Evolutionary conservation across 2,329 filamentous ascomycete genomes (phyloP).

Genomic region (Fusarium longipes): DNA sequence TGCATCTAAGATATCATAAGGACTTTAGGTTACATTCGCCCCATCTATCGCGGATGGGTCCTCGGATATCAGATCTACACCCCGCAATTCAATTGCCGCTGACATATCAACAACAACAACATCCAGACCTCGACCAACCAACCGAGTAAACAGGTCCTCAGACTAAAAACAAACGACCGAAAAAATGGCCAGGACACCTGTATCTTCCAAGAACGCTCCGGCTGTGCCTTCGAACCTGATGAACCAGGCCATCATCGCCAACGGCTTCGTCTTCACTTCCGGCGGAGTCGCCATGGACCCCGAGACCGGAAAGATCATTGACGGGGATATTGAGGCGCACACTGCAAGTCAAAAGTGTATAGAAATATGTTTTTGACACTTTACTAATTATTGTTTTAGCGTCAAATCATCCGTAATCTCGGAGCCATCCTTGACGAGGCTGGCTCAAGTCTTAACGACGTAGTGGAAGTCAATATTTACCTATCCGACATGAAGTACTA

Average conservation of each 20-base stretch:
- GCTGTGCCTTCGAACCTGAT: slow-evolving; percentile 33
- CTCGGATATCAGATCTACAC: slow-evolving; percentile 26
- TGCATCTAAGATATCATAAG: too few species aligned
- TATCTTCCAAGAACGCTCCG: slow-evolving; percentile 44
- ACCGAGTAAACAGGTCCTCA: neutral
- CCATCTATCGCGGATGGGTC: too few species aligned
- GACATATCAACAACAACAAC: neutral
- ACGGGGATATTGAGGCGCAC: slow-evolving; percentile 73
- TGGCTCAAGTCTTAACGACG: slow-evolving; percentile 70
- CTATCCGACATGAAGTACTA: slow-evolving; percentile 79
- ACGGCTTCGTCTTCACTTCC: slow-evolving; percentile 75
- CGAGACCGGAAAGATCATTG: slow-evolving; percentile 65
- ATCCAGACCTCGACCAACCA: neutral
- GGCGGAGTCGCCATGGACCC: slow-evolving; percentile 75
- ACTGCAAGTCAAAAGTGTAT: slow-evolving; percentile 54
- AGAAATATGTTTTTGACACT: fast-evolving
- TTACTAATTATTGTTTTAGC: slow-evolving; percentile 43
- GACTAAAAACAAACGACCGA: too few species aligned
- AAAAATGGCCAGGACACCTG: slow-evolving; percentile 39
- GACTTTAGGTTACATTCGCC: too few species aligned
- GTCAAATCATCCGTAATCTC: slow-evolving; percentile 75
- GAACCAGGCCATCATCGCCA: slow-evolving; percentile 58
- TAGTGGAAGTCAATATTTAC: slow-evolving; percentile 79
- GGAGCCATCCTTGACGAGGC: slow-evolving; percentile 75
- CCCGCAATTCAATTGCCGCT: slow-evolving; percentile 8